Percentiles rank a stretch among this genome's conserved stretches.
These are phyloP conservation scores for Tolypocladium paradoxum DNA, from an alignment of 2,329 filamentous ascomycete genomes.

Conservation along the genomic window DNA sequence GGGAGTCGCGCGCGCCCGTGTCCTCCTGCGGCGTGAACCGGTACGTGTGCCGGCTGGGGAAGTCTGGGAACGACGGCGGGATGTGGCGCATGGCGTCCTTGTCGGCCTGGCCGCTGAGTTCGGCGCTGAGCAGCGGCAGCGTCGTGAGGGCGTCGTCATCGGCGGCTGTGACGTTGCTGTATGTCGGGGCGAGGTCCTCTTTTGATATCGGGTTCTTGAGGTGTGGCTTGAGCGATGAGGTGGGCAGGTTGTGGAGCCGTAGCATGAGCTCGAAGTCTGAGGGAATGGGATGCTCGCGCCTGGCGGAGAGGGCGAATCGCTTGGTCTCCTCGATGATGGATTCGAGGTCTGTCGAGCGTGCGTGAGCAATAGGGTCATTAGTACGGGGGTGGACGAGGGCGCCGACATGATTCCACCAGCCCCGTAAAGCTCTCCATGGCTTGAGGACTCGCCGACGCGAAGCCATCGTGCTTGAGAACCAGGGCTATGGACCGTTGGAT, in stretches of 20 bases:
- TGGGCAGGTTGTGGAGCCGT: conserved; percentile 38
- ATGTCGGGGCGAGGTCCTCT: conserved; percentile 25
- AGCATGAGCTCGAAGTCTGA: conserved; percentile 46
- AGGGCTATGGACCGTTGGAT: conserved; percentile 46
- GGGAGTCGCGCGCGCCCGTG: conserved; percentile 35
- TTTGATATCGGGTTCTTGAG: conserved; percentile 39
- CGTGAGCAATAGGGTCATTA: conserved; percentile 7
- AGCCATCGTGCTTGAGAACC: conserved; percentile 47
- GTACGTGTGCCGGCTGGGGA: conserved; percentile 56
- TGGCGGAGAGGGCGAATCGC: conserved; percentile 33
- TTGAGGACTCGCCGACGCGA: conserved; percentile 40
- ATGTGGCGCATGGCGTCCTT: conserved; percentile 47
- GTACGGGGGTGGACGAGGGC: background rate
- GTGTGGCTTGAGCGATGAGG: conserved; percentile 43
- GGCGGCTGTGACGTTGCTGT: conserved; percentile 23
- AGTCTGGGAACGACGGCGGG: conserved; percentile 46
- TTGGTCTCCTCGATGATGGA: conserved; percentile 39
- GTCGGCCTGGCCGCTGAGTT: conserved; percentile 47
- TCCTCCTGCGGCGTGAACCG: conserved; percentile 45
- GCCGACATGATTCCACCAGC: conserved; percentile 47
- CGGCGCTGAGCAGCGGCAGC: conserved; percentile 36
- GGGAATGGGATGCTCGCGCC: conserved; percentile 42
- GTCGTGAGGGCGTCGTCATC: conserved; percentile 29
- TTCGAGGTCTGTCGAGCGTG: conserved; percentile 30
- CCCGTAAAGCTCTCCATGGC: conserved; percentile 48